phyloP scores from a whole-genome alignment of 2,329 filamentous ascomycete genomes.

The Capronia epimyces region DNA sequence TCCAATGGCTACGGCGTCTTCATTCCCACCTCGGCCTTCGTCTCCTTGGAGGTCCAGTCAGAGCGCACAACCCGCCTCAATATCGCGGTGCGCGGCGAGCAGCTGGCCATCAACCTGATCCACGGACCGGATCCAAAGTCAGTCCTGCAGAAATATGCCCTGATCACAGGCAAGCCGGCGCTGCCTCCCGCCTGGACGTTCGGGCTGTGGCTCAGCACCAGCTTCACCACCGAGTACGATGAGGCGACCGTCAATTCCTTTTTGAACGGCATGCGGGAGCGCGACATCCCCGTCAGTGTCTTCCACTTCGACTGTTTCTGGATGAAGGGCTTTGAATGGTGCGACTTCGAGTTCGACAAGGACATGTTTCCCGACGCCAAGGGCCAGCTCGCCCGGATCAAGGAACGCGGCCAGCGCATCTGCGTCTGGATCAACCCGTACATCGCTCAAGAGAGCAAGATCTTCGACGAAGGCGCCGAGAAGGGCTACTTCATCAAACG shows the following conservation, averaged over 20 bases:
- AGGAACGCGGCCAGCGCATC: slow-evolving; percentile 60
- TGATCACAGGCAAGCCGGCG: slow-evolving; percentile 57
- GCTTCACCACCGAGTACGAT: slow-evolving; percentile 63
- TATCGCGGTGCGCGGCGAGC: slow-evolving; percentile 58
- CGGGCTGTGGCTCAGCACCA: slow-evolving; percentile 67
- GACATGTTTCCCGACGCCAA: slow-evolving; percentile 64
- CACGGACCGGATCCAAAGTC: slow-evolving; percentile 64
- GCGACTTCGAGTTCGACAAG: slow-evolving; percentile 65
- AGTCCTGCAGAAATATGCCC: slow-evolving; percentile 57
- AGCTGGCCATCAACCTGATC: slow-evolving; percentile 64
- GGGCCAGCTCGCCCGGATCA: slow-evolving; percentile 59
- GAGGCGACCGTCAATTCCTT: slow-evolving; percentile 57
- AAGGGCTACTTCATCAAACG: slow-evolving; percentile 66
- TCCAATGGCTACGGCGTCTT: slow-evolving; percentile 65
- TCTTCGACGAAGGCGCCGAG: slow-evolving; percentile 57
- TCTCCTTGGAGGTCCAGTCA: slow-evolving; percentile 64
- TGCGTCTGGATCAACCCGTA: slow-evolving; percentile 76
- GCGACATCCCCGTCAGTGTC: slow-evolving; percentile 61
- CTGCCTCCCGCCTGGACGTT: slow-evolving; percentile 64
- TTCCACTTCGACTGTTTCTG: slow-evolving; percentile 77
- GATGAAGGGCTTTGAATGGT: slow-evolving; percentile 71
- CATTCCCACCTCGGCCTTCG: slow-evolving; percentile 59
- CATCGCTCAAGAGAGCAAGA: slow-evolving; percentile 61
- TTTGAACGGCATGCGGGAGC: slow-evolving; percentile 62
- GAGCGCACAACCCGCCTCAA: slow-evolving; percentile 61